A percentile compares a stretch with the other conserved stretches of the same genome.
These are phyloP conservation scores for Moesziomyces globuligerus DNA, from an alignment of 1,284 basidiomycete species.

Conservation along the genomic window DNA sequence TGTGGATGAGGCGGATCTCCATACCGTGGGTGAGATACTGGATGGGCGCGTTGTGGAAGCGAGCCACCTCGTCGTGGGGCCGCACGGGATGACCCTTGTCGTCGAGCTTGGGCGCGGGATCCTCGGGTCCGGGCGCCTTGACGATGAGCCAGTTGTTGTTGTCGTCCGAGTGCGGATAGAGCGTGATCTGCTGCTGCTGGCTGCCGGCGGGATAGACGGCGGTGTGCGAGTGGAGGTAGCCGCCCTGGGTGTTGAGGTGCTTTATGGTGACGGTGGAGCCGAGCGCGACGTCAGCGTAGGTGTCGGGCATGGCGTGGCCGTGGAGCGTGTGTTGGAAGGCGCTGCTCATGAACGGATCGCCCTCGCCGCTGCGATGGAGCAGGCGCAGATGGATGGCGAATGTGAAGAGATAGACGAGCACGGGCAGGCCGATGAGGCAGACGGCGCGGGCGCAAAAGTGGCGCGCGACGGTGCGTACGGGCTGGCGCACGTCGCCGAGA, in stretches of 20 bases:
- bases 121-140: constrained; percentile 70
- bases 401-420: constrained; percentile 91
- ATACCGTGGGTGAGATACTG: constrained; percentile 76
- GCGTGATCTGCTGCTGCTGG: constrained; percentile 93
- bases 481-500: constrained; percentile 84
- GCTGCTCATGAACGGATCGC: constrained; percentile 98
- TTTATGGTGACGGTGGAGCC: constrained; percentile 86
- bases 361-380: constrained; percentile 88
- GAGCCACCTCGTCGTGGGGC: constrained; percentile 51
- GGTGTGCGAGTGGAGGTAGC: constrained; percentile 93
- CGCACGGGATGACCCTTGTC: constrained; percentile 56
- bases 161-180: constrained; percentile 92
- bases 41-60: constrained; percentile 70
- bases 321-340: constrained; percentile 96
- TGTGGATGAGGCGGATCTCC: constrained; percentile 85
- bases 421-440: constrained; percentile 85
- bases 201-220: constrained; percentile 80
- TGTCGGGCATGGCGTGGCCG: constrained; percentile 91
- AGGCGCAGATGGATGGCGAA: constrained; percentile 94
- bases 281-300: constrained; percentile 83
- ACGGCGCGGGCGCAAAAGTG: constrained; percentile 90
- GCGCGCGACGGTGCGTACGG: constrained; percentile 78
- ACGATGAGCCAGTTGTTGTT: constrained; percentile 91
- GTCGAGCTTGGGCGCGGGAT: constrained; percentile 70
- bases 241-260: constrained; percentile 95